A percentile compares a stretch with the other conserved stretches of the same genome.
Evolutionary conservation across 331 rosid species (phyloP).

Genomic region (Rosa hybrid): DNA sequence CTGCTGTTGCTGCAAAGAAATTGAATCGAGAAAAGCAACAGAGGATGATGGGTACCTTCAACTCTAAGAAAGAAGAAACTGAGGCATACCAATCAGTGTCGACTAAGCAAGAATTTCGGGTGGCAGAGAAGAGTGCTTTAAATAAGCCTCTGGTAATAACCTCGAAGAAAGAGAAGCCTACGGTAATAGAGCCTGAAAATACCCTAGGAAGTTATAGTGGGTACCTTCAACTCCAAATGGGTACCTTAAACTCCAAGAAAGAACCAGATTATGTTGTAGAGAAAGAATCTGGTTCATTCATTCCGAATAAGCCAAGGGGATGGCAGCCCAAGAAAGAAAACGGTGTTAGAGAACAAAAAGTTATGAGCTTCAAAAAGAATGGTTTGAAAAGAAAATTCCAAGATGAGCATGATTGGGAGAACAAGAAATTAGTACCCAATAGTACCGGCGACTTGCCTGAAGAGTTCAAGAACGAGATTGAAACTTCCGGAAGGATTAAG

Average conservation of each 20-base stretch:
- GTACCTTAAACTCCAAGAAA: background rate
- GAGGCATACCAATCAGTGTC: background rate
- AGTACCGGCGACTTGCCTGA: background rate
- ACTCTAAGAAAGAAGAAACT: background rate
- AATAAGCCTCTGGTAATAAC: background rate
- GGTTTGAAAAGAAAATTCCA: background rate
- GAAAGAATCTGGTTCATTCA: background rate
- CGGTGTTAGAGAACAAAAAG: background rate
- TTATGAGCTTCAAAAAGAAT: background rate
- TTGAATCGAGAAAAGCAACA: background rate
- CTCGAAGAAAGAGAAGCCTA: background rate
- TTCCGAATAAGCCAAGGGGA: background rate
- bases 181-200: background rate
- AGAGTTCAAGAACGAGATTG: background rate
- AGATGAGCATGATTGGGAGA: background rate
- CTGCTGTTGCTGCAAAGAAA: background rate
- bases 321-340: background rate
- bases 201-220: background rate
- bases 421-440: background rate
- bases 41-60: background rate
- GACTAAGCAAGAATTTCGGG: background rate
- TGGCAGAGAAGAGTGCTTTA: background rate
- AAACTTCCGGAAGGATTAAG: background rate
- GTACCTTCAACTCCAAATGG: background rate
- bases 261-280: background rate